These are phyloP conservation scores for Heterobasidion parviporum DNA, from an alignment of 1,284 basidiomycete genomes.

Conservation along the genomic window DNA sequence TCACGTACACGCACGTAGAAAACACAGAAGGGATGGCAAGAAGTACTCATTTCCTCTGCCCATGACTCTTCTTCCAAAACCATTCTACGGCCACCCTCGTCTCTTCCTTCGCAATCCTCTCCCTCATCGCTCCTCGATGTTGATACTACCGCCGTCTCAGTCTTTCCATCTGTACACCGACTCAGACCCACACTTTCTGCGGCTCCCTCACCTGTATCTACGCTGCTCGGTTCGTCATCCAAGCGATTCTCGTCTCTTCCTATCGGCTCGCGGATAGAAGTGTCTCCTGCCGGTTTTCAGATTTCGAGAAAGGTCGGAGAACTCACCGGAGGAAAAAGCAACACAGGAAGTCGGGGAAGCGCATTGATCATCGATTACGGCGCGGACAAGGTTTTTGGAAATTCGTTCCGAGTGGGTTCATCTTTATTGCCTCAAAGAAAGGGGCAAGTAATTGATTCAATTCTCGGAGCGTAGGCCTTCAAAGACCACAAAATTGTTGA, in stretches of 20 bases:
- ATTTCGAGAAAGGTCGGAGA: slow-evolving; percentile 62
- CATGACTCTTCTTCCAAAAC: slow-evolving; percentile 19
- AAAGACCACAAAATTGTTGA: slow-evolving; percentile 82
- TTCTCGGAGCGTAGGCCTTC: slow-evolving; percentile 60
- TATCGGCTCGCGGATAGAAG: slow-evolving; percentile 66
- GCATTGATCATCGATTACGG: slow-evolving; percentile 93
- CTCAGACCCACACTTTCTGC: slow-evolving; percentile 67
- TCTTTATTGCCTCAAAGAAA: background rate
- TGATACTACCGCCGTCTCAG: background rate
- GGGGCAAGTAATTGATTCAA: background rate
- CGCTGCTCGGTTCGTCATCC: slow-evolving; percentile 62
- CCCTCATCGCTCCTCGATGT: slow-evolving; percentile 10
- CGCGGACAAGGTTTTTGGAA: slow-evolving; percentile 57
- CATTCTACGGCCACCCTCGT: slow-evolving; percentile 15
- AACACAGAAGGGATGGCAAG: slow-evolving; percentile 77
- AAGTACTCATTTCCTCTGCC: slow-evolving; percentile 66
- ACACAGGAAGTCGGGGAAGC: slow-evolving; percentile 39
- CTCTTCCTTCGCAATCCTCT: slow-evolving; percentile 1
- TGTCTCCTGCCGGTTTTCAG: slow-evolving; percentile 65
- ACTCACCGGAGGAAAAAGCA: slow-evolving; percentile 32
- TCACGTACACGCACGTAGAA: slow-evolving; percentile 37
- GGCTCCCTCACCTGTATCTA: slow-evolving; percentile 54
- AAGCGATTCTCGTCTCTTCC: slow-evolving; percentile 62
- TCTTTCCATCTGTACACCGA: slow-evolving; percentile 19
- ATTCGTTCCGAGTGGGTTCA: slow-evolving; percentile 71